These are phyloP conservation scores for Microascus cirrosus DNA, from an alignment of 2,329 filamentous ascomycete species.

Conservation along the genomic window DNA sequence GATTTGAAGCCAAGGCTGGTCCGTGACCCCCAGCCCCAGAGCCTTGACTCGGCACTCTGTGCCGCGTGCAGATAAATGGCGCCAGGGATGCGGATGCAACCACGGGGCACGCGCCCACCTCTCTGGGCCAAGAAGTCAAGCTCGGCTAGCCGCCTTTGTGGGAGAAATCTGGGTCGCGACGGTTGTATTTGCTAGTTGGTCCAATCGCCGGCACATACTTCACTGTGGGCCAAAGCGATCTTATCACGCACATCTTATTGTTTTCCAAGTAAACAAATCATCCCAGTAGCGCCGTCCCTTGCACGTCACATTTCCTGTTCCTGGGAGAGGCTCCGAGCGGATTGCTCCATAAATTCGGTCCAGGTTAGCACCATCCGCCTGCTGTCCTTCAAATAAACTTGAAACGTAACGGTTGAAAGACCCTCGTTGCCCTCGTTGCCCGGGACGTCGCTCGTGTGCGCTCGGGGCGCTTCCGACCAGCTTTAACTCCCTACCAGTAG, in stretches of 20 bases:
- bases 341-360: background rate
- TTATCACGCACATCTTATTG: too few species aligned
- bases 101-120: background rate
- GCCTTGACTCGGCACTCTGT: conserved; percentile 4
- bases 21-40: background rate
- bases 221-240: too few species aligned
- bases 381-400: conserved; percentile 3
- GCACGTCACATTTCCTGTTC: too few species aligned
- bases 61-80: conserved; percentile 5
- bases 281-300: too few species aligned
- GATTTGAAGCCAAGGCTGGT: background rate
- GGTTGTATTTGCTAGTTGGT: background rate
- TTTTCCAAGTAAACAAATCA: background rate
- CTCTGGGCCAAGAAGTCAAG: background rate
- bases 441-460: background rate
- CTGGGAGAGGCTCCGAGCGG: background rate
- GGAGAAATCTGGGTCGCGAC: background rate
- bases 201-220: background rate
- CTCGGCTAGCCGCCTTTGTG: background rate
- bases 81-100: background rate
- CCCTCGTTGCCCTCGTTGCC: background rate
- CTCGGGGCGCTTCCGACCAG: background rate
- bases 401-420: conserved; percentile 1
- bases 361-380: background rate
- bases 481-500: too few species aligned